Evolutionary conservation across 2,329 filamentous ascomycete genomes (phyloP), one percentile per base, ranked within the genome.

Genomic region (Beauveria sp.): DNA sequence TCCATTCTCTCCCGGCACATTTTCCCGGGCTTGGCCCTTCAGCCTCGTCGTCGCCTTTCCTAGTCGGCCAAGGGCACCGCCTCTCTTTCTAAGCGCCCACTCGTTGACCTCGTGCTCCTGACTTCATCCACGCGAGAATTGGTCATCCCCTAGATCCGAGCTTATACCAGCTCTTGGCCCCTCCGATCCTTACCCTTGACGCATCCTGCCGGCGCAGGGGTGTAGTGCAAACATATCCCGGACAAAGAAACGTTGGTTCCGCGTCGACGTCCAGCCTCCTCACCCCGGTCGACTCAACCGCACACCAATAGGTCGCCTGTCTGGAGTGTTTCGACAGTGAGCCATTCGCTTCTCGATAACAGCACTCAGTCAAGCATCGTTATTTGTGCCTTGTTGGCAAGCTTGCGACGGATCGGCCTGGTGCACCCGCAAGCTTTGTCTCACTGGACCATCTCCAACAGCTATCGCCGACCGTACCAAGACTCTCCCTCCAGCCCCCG

Each of bases 221-320:
- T 52, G 56, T 59, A 53, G 55, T 48, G 56, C 56, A 52, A 59
- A 59, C 56, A 59, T 50, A 52, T 34, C 46, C 56, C 26, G 56
- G 43, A 48, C 37, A 59, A 59, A 53, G 56, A 59, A 24, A 59
- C 56, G 40, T 59, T 58, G 26, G n/a, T 53, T 46, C 44, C 56
- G 47, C 37, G 56, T 59, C 34, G 34, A 53, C 56, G 30, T 53
- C 48, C 56, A 53, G 48, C 37, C 56, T 59, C 37, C 48, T 53
- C 47, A 52, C 56, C 48, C 56, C 20, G 48, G 56, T 59, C 48
- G 56, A 34, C 40, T 46, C 37, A 53, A 52, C 48, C 18, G 26
- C 56, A 26, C 56, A 53, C 56, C 48, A 53, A 52, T 59, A 59
- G 34, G 37, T 37, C 48, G 40, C 37, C 26, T 51, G 44, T 48